Conservation (phyloP, 2,329 filamentous ascomycete species). For the Exophiala calicioides region DNA sequence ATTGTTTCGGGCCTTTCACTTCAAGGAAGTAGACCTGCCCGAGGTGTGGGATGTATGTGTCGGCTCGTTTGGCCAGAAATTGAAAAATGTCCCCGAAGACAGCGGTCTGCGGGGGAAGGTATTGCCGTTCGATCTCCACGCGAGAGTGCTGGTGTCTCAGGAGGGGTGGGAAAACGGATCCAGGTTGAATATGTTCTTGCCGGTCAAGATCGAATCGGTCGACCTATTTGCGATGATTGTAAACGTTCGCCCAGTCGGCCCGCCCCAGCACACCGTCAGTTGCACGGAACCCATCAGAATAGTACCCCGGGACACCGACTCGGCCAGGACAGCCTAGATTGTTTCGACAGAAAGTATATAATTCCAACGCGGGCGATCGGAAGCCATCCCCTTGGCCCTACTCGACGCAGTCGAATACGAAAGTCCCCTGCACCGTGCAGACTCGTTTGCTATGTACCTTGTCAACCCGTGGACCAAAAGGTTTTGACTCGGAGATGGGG, state of each 20-base stretch:
- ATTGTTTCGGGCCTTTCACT: slow-evolving; percentile 60
- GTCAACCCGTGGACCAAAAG: too few relatives aligned
- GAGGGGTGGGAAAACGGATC: slow-evolving; percentile 23
- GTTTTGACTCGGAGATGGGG: too few relatives aligned
- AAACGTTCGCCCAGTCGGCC: slow-evolving; percentile 14
- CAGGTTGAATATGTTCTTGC: slow-evolving; percentile 17
- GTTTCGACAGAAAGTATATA: too few relatives aligned
- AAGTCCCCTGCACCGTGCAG: too few relatives aligned
- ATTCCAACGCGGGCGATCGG: too few relatives aligned
- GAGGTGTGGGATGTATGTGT: slow-evolving; percentile 35
- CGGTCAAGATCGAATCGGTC: slow-evolving; percentile 26
- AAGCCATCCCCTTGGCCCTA: too few relatives aligned
- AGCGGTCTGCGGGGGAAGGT: slow-evolving; percentile 20
- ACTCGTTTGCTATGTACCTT: too few relatives aligned
- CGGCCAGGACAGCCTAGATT: too few relatives aligned
- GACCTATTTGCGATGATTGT: slow-evolving; percentile 11
- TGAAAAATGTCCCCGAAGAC: slow-evolving; percentile 10
- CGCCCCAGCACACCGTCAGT: slow-evolving; percentile 11
- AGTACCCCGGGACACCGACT: background rate
- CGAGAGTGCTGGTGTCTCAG: slow-evolving; percentile 7
- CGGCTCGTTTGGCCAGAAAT: slow-evolving; percentile 1
- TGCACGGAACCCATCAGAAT: slow-evolving; percentile 12
- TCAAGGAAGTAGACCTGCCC: slow-evolving; percentile 54
- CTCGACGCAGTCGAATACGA: too few relatives aligned
- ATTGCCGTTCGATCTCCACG: slow-evolving; percentile 16